Conservation (phyloP, 1,139 yeast species). For the Candida sanyaensis region DNA sequence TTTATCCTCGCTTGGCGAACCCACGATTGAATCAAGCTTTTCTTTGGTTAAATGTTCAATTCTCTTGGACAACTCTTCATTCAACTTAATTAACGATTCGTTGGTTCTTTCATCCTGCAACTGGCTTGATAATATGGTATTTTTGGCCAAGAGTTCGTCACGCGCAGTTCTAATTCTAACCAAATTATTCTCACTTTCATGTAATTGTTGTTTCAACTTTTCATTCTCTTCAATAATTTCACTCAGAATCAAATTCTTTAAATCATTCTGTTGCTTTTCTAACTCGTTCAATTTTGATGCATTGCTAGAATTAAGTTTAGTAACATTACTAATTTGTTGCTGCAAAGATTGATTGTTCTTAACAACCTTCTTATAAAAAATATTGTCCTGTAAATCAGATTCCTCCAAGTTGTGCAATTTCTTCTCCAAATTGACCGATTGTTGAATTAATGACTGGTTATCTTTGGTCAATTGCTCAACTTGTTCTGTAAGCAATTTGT, state of each 20-base stretch:
- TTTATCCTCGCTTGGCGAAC: conserved; percentile 13
- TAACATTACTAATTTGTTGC: conserved; percentile 38
- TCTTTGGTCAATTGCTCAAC: conserved; percentile 29
- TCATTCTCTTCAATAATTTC: conserved; percentile 44
- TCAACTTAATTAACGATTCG: conserved; percentile 35
- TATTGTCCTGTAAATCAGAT: conserved; percentile 35
- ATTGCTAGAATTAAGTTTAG: conserved; percentile 36
- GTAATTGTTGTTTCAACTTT: conserved; percentile 45
- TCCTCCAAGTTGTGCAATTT: conserved; percentile 39
- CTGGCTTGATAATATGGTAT: conserved; percentile 51
- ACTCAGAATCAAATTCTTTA: conserved; percentile 37
- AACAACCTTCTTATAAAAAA: conserved; percentile 29
- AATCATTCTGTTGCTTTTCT: conserved; percentile 34
- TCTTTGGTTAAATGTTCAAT: conserved; percentile 28
- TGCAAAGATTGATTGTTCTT: conserved; percentile 36
- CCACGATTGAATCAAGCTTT: conserved; percentile 6
- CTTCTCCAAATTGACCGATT: conserved; percentile 26
- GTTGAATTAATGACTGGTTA: conserved; percentile 19
- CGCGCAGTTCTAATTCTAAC: conserved; percentile 79
- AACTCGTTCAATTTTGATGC: conserved; percentile 31
- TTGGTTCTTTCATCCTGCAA: conserved; percentile 36
- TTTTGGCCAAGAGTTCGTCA: conserved; percentile 75
- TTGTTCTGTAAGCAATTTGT: conserved; percentile 30
- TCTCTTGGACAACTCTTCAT: conserved; percentile 26
- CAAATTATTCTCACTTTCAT: conserved; percentile 68